Percentiles rank a stretch among this genome's conserved stretches.
These are phyloP conservation scores for Monosporascus sp. DNA, from an alignment of 2,329 filamentous ascomycete species.

Conservation along the genomic window DNA sequence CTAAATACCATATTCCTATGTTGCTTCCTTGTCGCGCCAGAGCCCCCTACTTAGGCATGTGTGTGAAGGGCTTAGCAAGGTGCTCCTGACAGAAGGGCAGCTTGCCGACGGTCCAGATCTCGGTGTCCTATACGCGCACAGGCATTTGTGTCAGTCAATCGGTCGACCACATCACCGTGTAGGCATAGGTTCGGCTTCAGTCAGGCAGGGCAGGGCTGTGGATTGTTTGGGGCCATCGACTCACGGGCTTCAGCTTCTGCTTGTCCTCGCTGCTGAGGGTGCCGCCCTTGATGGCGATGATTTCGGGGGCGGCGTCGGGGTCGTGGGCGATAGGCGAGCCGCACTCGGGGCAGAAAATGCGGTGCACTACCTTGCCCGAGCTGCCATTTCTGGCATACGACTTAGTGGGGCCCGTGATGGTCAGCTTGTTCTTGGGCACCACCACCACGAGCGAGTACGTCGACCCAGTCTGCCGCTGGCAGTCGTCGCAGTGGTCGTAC, in stretches of 20 bases:
- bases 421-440: conserved; percentile 61
- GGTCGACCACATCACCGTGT: conserved; percentile 2
- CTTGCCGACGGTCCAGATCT: conserved; percentile 66
- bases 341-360: conserved; percentile 64
- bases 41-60: conserved; percentile 52
- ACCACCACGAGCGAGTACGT: conserved; percentile 65
- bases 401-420: conserved; percentile 59
- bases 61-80: conserved; percentile 55
- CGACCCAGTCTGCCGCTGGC: conserved; percentile 64
- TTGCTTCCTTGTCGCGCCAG: conserved; percentile 2
- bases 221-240: conserved; percentile 15
- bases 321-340: conserved; percentile 66
- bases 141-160: conserved; percentile 2
- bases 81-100: conserved; percentile 65
- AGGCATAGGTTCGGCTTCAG: background rate
- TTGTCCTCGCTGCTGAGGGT: conserved; percentile 59
- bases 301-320: conserved; percentile 62
- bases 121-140: conserved; percentile 44
- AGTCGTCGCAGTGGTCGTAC: conserved; percentile 70
- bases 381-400: conserved; percentile 54
- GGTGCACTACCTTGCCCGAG: conserved; percentile 59
- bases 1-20: no score
- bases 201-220: no score
- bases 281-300: conserved; percentile 65
- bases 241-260: conserved; percentile 60